These are phyloP conservation scores for Coprinopsis cinerea DNA, from an alignment of 768 basidiomycete species.

Conservation along the genomic window DNA sequence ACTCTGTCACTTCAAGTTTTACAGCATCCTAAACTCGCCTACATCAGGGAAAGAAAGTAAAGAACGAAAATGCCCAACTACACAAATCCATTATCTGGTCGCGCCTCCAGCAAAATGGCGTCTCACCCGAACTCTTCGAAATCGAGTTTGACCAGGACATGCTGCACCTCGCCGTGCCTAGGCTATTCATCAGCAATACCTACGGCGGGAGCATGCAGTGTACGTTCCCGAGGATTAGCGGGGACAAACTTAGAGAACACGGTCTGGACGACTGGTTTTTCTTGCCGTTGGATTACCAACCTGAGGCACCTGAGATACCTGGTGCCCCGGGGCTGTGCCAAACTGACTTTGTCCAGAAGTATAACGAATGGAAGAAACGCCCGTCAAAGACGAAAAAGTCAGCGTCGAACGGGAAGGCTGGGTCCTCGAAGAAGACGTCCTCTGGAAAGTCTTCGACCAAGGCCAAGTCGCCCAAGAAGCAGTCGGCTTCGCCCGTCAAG, in stretches of 20 bases:
- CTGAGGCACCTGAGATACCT: conserved; percentile 23
- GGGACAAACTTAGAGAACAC: conserved; percentile 16
- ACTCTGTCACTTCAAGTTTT: too few relatives aligned
- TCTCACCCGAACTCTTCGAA: too few relatives aligned
- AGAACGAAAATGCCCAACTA: too few relatives aligned
- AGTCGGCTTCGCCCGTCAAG: too few relatives aligned
- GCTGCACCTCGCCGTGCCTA: conserved; percentile 6
- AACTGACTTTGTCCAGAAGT: background rate
- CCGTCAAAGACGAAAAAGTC: background rate
- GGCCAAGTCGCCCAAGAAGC: too few relatives aligned
- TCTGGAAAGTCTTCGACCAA: too few relatives aligned
- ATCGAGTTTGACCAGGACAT: conserved; percentile 1
- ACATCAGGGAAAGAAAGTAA: too few relatives aligned
- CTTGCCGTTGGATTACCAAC: conserved; percentile 19
- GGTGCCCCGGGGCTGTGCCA: conserved; percentile 24
- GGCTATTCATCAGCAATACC: conserved; percentile 15
- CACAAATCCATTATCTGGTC: too few relatives aligned
- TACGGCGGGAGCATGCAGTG: conserved; percentile 21
- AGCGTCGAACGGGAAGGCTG: background rate
- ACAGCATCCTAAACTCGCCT: too few relatives aligned
- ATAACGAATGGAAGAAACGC: background rate
- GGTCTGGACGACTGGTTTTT: conserved; percentile 24
- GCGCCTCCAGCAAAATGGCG: too few relatives aligned
- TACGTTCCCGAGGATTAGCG: conserved; percentile 15
- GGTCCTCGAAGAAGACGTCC: too few relatives aligned